A percentile compares a stretch with the other conserved stretches of the same genome.
Conservation (phyloP, 2,329 filamentous ascomycete species). For the Trichothecium sympodiale region DNA sequence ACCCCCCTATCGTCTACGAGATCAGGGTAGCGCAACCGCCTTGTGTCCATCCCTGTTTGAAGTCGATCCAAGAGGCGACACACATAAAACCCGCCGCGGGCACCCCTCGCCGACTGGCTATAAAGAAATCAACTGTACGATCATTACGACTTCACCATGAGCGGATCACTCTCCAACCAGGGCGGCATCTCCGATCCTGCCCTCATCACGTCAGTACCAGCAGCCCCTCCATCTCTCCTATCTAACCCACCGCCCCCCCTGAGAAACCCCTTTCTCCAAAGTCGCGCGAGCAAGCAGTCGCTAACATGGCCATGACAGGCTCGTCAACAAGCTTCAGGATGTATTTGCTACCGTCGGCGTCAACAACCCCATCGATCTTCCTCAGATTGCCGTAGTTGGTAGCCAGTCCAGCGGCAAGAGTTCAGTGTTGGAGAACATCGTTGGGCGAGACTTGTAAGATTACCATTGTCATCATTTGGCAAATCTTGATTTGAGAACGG, state of each 20-base stretch:
- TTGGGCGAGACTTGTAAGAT: slow-evolving; percentile 87
- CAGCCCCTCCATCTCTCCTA: slow-evolving; percentile 7
- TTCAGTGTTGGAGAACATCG: slow-evolving; percentile 97
- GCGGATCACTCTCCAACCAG: slow-evolving; percentile 26
- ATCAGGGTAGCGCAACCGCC: too few relatives aligned
- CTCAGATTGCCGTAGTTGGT: slow-evolving; percentile 95
- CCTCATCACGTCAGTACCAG: slow-evolving; percentile 46
- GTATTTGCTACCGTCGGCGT: slow-evolving; percentile 97
- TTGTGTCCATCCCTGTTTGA: too few relatives aligned
- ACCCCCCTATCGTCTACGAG: too few relatives aligned
- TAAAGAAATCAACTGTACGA: slow-evolving; percentile 8
- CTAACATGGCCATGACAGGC: slow-evolving; percentile 34
- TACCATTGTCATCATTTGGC: slow-evolving; percentile 1
- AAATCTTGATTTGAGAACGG: not conserved
- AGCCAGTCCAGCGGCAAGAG: slow-evolving; percentile 99
- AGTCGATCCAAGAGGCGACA: too few relatives aligned
- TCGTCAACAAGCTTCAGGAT: slow-evolving; percentile 99
- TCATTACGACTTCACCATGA: slow-evolving; percentile 15
- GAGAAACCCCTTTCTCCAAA: slow-evolving; percentile 1
- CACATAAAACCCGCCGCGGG: too few relatives aligned
- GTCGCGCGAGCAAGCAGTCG: not conserved
- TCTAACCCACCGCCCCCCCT: slow-evolving; percentile 11
- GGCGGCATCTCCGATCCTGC: slow-evolving; percentile 57
- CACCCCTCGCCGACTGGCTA: not conserved
- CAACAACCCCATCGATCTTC: slow-evolving; percentile 97